These are phyloP conservation scores for Pholiota adiposa DNA, from an alignment of 1,284 basidiomycete species.

Conservation along the genomic window DNA sequence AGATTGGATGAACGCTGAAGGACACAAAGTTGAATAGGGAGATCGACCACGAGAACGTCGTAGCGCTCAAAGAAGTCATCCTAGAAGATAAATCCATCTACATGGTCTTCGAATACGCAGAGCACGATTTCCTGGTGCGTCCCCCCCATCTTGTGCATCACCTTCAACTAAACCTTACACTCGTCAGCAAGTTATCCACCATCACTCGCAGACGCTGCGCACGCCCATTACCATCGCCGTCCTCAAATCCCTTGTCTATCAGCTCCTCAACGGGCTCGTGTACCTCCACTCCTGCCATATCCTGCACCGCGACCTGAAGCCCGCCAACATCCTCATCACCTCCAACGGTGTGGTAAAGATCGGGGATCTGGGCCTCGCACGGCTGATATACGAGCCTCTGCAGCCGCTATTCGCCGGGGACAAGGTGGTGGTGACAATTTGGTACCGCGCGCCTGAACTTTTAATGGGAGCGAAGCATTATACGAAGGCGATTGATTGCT, in stretches of 20 bases:
- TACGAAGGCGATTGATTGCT: slow-evolving; percentile 93
- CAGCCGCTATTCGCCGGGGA: slow-evolving; percentile 89
- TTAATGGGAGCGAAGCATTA: slow-evolving; percentile 96
- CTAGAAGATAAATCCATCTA: slow-evolving; percentile 98
- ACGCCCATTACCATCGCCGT: slow-evolving; percentile 75
- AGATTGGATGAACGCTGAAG: background rate
- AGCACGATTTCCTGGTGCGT: slow-evolving; percentile 94
- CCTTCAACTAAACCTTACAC: background rate
- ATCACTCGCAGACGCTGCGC: slow-evolving; percentile 91
- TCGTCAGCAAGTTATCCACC: slow-evolving; percentile 93
- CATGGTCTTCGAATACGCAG: slow-evolving; percentile 99
- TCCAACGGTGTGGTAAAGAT: slow-evolving; percentile 93
- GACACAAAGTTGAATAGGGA: slow-evolving; percentile 84
- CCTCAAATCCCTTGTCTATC: slow-evolving; percentile 93
- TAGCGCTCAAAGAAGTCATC: slow-evolving; percentile 92
- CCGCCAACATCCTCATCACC: slow-evolving; percentile 97
- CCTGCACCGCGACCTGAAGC: slow-evolving; percentile 96
- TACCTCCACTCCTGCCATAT: slow-evolving; percentile 97
- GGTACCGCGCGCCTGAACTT: slow-evolving; percentile 97
- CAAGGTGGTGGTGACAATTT: slow-evolving; percentile 99
- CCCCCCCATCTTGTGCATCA: background rate
- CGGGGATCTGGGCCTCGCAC: slow-evolving; percentile 93
- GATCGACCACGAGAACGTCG: slow-evolving; percentile 91
- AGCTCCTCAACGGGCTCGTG: slow-evolving; percentile 93
- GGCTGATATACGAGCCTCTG: slow-evolving; percentile 84